Evolutionary conservation across 306 rosid genomes (phyloP), one percentile per base, ranked within the genome.

Genomic region (Calophaca sinica): DNA sequence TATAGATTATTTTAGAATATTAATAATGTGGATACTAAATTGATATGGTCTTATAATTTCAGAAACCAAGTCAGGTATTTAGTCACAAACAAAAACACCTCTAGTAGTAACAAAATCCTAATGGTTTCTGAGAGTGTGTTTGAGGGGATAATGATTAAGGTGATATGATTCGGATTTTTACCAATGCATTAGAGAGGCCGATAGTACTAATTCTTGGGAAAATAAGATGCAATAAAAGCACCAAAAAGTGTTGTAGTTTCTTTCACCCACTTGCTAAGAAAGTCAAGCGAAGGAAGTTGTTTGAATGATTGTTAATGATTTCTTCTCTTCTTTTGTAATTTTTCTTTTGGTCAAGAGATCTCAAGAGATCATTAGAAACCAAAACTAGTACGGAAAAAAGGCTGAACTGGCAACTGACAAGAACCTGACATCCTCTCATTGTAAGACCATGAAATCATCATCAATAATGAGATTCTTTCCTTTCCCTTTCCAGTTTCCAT

Each of bases 251-350:
- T 69, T 42, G 45, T 77, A 68, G 70, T 62, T 68, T 77, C 70
- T 68, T 68, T 11, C 51, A 36, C 63, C 70, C 70, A 77, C 61
- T 55, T 57, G 69, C 32, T 26, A 60, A 57, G 51, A 67, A 76
- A 59, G 63, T 60, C 63, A 59, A 69, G 71, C 2, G 26, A 78
- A 60, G 35, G 31, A 60, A 68, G 54, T 57, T 60, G 15, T 70
- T 50, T 50, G 57, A 69, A 79, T 79, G 60, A 79, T 70, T 79
- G 72, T 54, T 31, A 71, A 71, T 62, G 72, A 71, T 79, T 79
- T 70, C 67, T 28, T 61, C 33, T 28, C 32, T 60, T 68, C 29
- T 38, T 39, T 50, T 69, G 5, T 3, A 10, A 9, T 11, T 60
- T 69, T 29, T 50, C 36, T 28, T 69, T 7, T 69, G 64, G 70